Base-by-base conservation (phyloP, 2,329 filamentous ascomycete genomes). In the Neonectria sp. region DNA sequence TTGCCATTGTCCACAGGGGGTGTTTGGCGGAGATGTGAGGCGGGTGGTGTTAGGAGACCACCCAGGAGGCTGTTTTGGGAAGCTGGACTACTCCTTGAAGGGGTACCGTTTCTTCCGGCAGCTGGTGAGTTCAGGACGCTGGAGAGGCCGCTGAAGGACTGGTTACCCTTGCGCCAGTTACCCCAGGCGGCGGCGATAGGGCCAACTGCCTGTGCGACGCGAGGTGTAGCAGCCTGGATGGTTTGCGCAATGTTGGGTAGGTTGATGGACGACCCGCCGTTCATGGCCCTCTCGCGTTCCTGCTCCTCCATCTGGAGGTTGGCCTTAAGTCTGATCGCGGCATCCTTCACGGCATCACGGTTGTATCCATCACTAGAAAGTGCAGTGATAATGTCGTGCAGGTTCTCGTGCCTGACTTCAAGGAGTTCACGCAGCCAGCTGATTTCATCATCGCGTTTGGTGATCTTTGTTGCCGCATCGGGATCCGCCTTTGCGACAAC, bases 221-320 rank as follows among this genome's bases (percentile, higher is more conserved):
- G 91, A 4, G 95, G 95, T 2, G 94, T 93, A 6, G 92, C 90
- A 12, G 93, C 92, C 70, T 95, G 90, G 53, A 95, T 91, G 35
- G 93, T 89, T 53, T 92, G 92, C 1, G 94, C 92, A 48, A 97
- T 88, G 46, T 93, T 93, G 5, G 93, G 93, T 73, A 96, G 85
- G 60, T 86, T 89, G 68, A 91, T 86, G 31, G 89, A 85, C 8
- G 90, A 92, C 15, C 89, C 89, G 55, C 91, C 91, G 60, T 92
- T 91, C 82, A 93, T 88, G 1, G 94, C 91, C 67, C 96, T 89
- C 80, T 98, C 95, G 58, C 94, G 93, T 82, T 98, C 95, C 79
- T 97, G 94, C 78, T 97, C 93, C 80, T 99, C 95, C 96, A 99
- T 99, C 79, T 98, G 94, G 40, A 99, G 86, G 76, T 97, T 98